These are phyloP conservation scores for Talaromyces sp. DNA, from an alignment of 2,329 filamentous ascomycete genomes.

Conservation along the genomic window DNA sequence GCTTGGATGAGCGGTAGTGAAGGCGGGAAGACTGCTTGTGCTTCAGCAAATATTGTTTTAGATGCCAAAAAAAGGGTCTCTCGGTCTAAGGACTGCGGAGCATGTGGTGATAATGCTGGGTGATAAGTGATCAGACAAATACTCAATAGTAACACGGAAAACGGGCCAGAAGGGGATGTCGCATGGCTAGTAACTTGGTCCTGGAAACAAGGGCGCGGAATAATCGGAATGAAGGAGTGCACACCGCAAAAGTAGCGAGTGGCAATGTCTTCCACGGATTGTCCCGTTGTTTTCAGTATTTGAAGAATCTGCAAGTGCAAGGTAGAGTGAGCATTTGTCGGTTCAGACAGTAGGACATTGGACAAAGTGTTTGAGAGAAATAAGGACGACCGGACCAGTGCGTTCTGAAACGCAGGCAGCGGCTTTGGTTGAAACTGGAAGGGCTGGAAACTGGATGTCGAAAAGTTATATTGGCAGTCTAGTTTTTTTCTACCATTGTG, in stretches of 20 bases:
- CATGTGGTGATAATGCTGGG: background rate
- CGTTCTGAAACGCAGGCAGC: background rate
- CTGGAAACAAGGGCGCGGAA: slow-evolving; percentile 24
- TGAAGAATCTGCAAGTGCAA: background rate
- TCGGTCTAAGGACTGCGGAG: background rate
- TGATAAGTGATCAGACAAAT: slow-evolving; percentile 19
- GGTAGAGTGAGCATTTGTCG: background rate
- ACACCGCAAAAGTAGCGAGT: slow-evolving; percentile 24
- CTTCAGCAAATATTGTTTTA: slow-evolving; percentile 21
- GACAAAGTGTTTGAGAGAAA: background rate
- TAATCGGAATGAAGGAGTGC: slow-evolving; percentile 21
- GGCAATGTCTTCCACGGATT: slow-evolving; percentile 21
- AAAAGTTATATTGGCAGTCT: background rate
- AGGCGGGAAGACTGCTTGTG: slow-evolving; percentile 16
- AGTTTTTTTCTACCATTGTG: background rate
- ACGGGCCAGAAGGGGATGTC: slow-evolving; percentile 14
- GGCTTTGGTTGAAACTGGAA: background rate
- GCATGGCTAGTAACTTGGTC: slow-evolving; percentile 15
- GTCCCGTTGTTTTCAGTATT: slow-evolving; percentile 13
- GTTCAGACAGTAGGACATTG: background rate
- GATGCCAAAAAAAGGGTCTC: slow-evolving; percentile 18
- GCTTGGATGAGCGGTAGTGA: slow-evolving; percentile 24
- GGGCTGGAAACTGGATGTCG: background rate
- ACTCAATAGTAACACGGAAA: slow-evolving; percentile 21
- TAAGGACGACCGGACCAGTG: background rate